phyloP scores from a whole-genome alignment of 208 protist species.

The Trypanosoma theileri region DNA sequence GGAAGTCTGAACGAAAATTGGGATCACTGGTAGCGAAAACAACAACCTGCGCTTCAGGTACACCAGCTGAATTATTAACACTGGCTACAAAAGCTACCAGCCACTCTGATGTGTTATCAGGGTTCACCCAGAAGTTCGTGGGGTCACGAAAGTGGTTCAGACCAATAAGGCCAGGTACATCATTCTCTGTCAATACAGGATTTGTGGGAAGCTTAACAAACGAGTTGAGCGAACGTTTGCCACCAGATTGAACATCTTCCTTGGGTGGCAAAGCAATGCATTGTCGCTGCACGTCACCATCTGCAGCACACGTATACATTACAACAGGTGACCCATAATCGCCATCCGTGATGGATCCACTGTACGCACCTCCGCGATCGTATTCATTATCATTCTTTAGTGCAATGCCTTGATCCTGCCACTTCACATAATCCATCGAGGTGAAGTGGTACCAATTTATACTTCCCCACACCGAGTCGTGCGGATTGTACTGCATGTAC shows the following conservation, averaged over 20 bases:
- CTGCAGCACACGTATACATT: constrained; percentile 53
- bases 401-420: constrained; percentile 32
- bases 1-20: constrained; percentile 46
- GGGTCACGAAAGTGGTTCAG: constrained; percentile 53
- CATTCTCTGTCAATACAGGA: constrained; percentile 36
- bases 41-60: constrained; percentile 25
- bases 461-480: constrained; percentile 53
- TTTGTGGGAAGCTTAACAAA: constrained; percentile 42
- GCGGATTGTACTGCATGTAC: constrained; percentile 74
- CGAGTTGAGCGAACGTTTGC: constrained; percentile 30
- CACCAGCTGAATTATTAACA: constrained; percentile 22
- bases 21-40: constrained; percentile 44
- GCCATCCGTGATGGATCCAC: constrained; percentile 55
- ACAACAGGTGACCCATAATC: constrained; percentile 34
- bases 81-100: constrained; percentile 46
- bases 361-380: constrained; percentile 48
- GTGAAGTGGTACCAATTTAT: constrained; percentile 67
- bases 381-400: constrained; percentile 45
- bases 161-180: constrained; percentile 37
- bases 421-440: constrained; percentile 60
- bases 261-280: constrained; percentile 38
- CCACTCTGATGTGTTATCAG: constrained; percentile 35
- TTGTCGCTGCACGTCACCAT: constrained; percentile 44
- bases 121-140: constrained; percentile 51
- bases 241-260: constrained; percentile 18